Evolutionary conservation across 2,329 filamentous ascomycete species (phyloP).

Genomic region (Conoideocrella luteorostrata): DNA sequence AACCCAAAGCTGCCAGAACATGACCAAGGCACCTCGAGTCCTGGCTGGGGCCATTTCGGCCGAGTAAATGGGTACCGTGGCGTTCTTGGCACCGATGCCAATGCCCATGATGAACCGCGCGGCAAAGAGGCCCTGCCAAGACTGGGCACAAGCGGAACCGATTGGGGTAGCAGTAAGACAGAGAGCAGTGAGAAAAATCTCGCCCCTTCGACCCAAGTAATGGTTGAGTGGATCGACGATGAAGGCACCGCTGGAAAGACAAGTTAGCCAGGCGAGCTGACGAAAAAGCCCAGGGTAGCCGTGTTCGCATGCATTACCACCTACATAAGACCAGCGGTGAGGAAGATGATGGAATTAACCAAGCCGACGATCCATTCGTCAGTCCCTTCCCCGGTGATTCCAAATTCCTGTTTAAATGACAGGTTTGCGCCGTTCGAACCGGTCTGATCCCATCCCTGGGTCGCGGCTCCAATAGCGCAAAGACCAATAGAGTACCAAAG

Average conservation of each 20-base stretch:
- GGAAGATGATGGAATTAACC: conserved; percentile 23
- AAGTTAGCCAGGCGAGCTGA: neutral
- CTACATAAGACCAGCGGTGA: conserved; percentile 52
- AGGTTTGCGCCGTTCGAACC: conserved; percentile 54
- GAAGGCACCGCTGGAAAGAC: conserved; percentile 17
- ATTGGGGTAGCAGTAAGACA: conserved; percentile 43
- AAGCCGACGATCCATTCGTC: conserved; percentile 33
- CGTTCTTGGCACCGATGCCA: conserved; percentile 59
- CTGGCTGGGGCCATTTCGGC: conserved; percentile 62
- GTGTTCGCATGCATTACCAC: no score
- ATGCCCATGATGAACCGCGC: conserved; percentile 63
- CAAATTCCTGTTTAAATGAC: conserved; percentile 44
- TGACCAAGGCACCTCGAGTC: conserved; percentile 67
- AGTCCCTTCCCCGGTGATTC: conserved; percentile 28
- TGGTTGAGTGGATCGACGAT: conserved; percentile 46
- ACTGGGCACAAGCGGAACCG: conserved; percentile 53
- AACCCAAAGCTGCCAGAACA: conserved; percentile 59
- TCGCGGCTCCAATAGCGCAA: conserved; percentile 50
- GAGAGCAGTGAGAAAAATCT: conserved; percentile 55
- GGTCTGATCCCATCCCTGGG: conserved; percentile 58
- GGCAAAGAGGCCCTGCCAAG: conserved; percentile 60
- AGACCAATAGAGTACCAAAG: conserved; percentile 37
- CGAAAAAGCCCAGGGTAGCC: neutral
- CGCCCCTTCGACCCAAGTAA: conserved; percentile 57
- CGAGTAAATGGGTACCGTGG: conserved; percentile 63